These are phyloP conservation scores for Aspergillus heteromorphus DNA, from an alignment of 495 filamentous ascomycete genomes.

Conservation along the genomic window DNA sequence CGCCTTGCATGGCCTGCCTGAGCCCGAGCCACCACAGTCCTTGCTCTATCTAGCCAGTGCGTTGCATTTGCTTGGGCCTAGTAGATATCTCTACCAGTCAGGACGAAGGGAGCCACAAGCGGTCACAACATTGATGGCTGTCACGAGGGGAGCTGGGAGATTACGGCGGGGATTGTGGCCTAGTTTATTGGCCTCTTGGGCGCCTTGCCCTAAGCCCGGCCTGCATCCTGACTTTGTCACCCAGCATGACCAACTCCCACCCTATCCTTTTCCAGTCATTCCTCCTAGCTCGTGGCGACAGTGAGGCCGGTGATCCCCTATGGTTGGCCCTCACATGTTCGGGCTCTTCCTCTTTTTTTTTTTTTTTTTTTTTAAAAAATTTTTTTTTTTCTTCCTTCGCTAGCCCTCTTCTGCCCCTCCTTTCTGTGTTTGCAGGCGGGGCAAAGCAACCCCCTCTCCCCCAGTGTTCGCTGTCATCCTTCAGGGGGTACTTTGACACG, in stretches of 20 bases:
- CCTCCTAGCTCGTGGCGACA: constrained; percentile 6
- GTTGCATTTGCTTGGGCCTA: not conserved
- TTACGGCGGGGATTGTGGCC: constrained; percentile 8
- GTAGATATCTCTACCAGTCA: not conserved
- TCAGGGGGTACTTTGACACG: not conserved
- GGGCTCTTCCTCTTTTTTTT: no score
- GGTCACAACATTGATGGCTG: not conserved
- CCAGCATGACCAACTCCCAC: not conserved
- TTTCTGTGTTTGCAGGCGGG: not conserved
- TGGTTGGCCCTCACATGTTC: not conserved
- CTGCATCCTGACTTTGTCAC: not conserved
- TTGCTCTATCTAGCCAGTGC: not conserved
- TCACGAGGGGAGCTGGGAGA: constrained; percentile 7
- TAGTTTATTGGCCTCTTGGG: constrained; percentile 6
- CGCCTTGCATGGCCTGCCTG: not conserved
- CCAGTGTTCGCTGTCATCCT: not conserved
- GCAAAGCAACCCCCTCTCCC: not conserved
- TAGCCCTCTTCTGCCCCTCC: not conserved
- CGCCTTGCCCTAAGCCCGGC: not conserved
- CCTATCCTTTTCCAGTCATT: not conserved
- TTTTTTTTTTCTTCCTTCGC: not conserved
- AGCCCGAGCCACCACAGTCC: not conserved
- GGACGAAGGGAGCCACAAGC: not conserved
- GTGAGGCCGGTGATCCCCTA: not conserved
- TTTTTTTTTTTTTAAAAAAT: no score